Evolutionary conservation across 352 stramenopile genomes (phyloP).

Genomic region (Pythium inflatum): DNA sequence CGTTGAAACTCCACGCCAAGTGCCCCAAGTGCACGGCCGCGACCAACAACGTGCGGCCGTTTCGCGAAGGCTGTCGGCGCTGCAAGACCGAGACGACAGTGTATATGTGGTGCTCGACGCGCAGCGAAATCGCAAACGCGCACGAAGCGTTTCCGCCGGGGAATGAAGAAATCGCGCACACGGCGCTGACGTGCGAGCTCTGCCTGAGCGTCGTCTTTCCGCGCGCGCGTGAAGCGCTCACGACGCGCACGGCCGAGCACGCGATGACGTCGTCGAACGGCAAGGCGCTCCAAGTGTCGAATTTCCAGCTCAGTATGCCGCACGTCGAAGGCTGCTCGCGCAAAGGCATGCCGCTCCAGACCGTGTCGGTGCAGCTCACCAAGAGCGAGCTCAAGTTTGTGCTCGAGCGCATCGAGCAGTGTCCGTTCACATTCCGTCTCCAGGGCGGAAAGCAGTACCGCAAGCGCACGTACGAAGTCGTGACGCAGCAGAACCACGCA

Average conservation of each 20-base stretch:
- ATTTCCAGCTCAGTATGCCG: slow-evolving; percentile 88
- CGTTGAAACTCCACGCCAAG: slow-evolving; percentile 63
- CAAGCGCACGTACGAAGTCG: slow-evolving; percentile 45
- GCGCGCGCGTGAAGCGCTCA: slow-evolving; percentile 67
- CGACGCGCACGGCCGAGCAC: slow-evolving; percentile 54
- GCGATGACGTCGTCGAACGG: slow-evolving; percentile 56
- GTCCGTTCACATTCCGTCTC: slow-evolving; percentile 57
- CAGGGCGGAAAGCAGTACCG: slow-evolving; percentile 72
- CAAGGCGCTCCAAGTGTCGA: slow-evolving; percentile 74
- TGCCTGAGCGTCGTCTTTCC: slow-evolving; percentile 81
- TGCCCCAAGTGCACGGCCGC: slow-evolving; percentile 80
- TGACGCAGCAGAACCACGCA: slow-evolving; percentile 78
- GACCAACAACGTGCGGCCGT: slow-evolving; percentile 83
- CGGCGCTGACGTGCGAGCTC: slow-evolving; percentile 68
- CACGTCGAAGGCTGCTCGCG: slow-evolving; percentile 83
- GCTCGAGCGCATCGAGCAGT: slow-evolving; percentile 75
- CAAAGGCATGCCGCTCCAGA: slow-evolving; percentile 81
- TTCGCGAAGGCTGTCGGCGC: slow-evolving; percentile 81
- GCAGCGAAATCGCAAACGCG: slow-evolving; percentile 67
- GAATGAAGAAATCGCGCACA: slow-evolving; percentile 77
- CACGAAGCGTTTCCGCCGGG: slow-evolving; percentile 65
- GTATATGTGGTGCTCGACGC: slow-evolving; percentile 73
- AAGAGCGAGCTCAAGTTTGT: slow-evolving; percentile 90
- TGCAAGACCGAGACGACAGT: slow-evolving; percentile 78
- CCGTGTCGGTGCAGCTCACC: slow-evolving; percentile 68